phyloP scores from a whole-genome alignment of 1,284 basidiomycete genomes.

The Chondrostereum purpureum region DNA sequence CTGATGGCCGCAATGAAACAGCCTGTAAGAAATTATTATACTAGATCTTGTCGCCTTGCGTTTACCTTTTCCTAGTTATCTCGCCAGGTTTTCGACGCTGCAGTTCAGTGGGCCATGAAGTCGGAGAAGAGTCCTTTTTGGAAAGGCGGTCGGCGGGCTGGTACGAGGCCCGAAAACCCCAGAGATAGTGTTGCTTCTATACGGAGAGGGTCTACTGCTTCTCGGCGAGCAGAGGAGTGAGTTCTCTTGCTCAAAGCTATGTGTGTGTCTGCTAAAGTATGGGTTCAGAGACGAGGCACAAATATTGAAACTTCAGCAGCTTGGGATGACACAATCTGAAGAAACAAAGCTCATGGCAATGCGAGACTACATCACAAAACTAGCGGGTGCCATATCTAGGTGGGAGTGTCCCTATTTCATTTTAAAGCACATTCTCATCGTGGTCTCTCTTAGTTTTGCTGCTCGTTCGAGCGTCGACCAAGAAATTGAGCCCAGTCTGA shows the following conservation, averaged over 20 bases:
- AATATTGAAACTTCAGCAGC: constrained; percentile 65
- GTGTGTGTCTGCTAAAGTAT: no score
- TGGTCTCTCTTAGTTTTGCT: constrained; percentile 43
- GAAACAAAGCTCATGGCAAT: constrained; percentile 80
- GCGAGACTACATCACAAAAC: constrained; percentile 82
- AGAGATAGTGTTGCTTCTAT: constrained; percentile 62
- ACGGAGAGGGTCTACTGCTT: constrained; percentile 42
- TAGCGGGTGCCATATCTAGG: constrained; percentile 61
- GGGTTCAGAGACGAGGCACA: constrained; percentile 75
- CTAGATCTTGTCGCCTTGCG: constrained; percentile 7
- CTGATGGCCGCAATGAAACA: constrained; percentile 72
- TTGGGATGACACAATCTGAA: constrained; percentile 77
- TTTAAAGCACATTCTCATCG: not conserved
- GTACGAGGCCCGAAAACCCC: constrained; percentile 44
- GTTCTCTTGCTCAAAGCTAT: constrained; percentile 6
- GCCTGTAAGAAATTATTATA: constrained; percentile 54
- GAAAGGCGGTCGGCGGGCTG: constrained; percentile 45
- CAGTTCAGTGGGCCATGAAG: constrained; percentile 84
- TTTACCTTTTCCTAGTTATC: constrained; percentile 45
- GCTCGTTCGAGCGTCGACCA: constrained; percentile 54
- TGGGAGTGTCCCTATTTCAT: constrained; percentile 13
- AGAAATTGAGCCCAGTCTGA: constrained; percentile 59
- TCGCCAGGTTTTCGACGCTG: constrained; percentile 78
- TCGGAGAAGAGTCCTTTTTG: constrained; percentile 73
- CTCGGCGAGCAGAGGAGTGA: constrained; percentile 75